Evolutionary conservation across 2,329 filamentous ascomycete species (phyloP).

Genomic region (Bisporella sp.): DNA sequence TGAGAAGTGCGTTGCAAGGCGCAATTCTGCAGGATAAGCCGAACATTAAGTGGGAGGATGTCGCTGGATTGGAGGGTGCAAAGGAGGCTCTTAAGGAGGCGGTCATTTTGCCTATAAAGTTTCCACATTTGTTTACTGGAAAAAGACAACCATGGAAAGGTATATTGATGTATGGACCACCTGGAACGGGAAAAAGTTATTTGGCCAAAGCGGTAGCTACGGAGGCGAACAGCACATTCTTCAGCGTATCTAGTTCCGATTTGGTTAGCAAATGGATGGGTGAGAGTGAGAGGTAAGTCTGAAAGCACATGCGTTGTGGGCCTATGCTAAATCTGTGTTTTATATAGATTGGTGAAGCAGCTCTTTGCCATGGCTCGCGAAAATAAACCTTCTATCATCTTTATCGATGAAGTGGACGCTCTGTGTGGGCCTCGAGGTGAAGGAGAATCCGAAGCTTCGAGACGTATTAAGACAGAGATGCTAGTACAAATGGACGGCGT

Average conservation of each 20-base stretch:
- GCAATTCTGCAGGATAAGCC: constrained; percentile 94
- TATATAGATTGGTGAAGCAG: constrained; percentile 68
- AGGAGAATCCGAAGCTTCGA: constrained; percentile 94
- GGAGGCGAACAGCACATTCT: constrained; percentile 98
- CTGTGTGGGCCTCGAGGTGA: constrained; percentile 88
- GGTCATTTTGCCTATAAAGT: constrained; percentile 96
- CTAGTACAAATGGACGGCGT: constrained; percentile 99
- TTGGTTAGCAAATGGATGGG: constrained; percentile 99
- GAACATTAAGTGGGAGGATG: constrained; percentile 96
- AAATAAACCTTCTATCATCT: constrained; percentile 97
- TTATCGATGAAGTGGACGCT: constrained; percentile 97
- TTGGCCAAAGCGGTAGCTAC: constrained; percentile 96
- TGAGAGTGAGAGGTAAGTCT: constrained; percentile 81
- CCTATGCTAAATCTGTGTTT: constrained; percentile 3
- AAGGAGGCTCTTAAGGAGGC: constrained; percentile 98
- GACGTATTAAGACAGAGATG: constrained; percentile 97
- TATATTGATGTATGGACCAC: constrained; percentile 90
- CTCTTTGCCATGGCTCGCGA: constrained; percentile 97
- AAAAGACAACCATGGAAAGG: constrained; percentile 98
- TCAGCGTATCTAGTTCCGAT: constrained; percentile 96
- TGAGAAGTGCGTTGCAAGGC: constrained; percentile 81
- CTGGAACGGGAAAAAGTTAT: constrained; percentile 96
- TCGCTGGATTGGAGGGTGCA: constrained; percentile 85
- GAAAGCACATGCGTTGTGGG: too few relatives aligned
- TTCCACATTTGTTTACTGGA: constrained; percentile 90